Evolutionary conservation across 1,139 yeast genomes (phyloP).

Genomic region (Pichia sp.): DNA sequence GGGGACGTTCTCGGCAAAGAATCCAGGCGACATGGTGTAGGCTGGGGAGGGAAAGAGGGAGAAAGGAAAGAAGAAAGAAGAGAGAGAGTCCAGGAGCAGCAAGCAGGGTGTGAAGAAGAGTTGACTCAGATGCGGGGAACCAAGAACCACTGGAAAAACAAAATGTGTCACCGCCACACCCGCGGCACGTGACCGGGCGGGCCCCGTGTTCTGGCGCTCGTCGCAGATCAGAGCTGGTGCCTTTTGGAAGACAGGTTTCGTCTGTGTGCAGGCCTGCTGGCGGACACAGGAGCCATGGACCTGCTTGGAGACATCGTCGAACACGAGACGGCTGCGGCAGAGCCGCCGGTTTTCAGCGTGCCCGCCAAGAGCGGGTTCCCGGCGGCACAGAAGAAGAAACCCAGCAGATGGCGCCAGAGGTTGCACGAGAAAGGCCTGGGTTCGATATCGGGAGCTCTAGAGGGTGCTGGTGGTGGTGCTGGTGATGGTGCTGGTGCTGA

Average conservation of each 20-base stretch:
- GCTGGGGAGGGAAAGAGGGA: background rate
- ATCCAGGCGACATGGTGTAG: conserved; percentile 19
- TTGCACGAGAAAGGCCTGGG: conserved; percentile 28
- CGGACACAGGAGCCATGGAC: conserved; percentile 57
- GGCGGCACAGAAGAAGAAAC: conserved; percentile 27
- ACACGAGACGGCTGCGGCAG: conserved; percentile 33
- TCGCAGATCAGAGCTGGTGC: too few species aligned
- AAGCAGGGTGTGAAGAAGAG: background rate
- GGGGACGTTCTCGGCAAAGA: conserved; percentile 39
- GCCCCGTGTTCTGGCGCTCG: too few species aligned
- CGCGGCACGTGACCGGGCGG: too few species aligned
- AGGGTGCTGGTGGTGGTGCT: too few species aligned
- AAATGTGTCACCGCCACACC: too few species aligned
- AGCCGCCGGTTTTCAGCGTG: conserved; percentile 1
- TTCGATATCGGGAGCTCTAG: conserved; percentile 23
- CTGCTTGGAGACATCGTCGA: conserved; percentile 72
- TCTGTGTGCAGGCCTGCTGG: too few species aligned
- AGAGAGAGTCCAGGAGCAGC: background rate
- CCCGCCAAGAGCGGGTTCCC: conserved; percentile 3
- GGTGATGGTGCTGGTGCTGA: too few species aligned
- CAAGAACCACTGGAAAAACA: too few species aligned
- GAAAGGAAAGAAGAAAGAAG: background rate
- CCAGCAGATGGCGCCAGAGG: conserved; percentile 18
- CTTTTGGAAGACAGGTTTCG: too few species aligned
- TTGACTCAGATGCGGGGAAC: background rate